These are phyloP conservation scores for Salvia miltiorrhiza DNA, from an alignment of 257 asterid genomes.

Conservation along the genomic window DNA sequence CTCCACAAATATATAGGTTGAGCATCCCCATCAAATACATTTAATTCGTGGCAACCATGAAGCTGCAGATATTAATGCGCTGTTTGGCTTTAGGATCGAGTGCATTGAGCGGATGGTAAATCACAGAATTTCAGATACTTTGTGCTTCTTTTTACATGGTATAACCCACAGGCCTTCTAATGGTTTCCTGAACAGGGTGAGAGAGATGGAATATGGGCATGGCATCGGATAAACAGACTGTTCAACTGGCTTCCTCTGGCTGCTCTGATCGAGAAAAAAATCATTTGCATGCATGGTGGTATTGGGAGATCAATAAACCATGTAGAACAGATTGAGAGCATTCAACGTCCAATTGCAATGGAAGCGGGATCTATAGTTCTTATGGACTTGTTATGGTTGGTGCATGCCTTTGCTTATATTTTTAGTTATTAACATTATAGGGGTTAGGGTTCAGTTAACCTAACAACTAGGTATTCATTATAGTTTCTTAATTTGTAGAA, in stretches of 20 bases:
- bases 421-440: not conserved
- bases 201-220: slow-evolving; percentile 99
- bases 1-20: slow-evolving; percentile 55
- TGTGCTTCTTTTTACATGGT: slow-evolving; percentile 5
- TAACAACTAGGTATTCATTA: too few relatives aligned
- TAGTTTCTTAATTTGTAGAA: not conserved
- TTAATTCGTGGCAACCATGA: slow-evolving; percentile 98
- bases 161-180: slow-evolving; percentile 17
- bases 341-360: slow-evolving; percentile 98
- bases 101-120: slow-evolving; percentile 98
- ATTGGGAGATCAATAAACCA: slow-evolving; percentile 98
- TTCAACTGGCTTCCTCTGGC: slow-evolving; percentile 99
- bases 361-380: slow-evolving; percentile 98
- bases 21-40: slow-evolving; percentile 83
- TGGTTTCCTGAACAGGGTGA: slow-evolving; percentile 71
- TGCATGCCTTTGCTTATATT: slow-evolving; percentile 16
- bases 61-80: slow-evolving; percentile 99
- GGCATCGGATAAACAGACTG: slow-evolving; percentile 95
- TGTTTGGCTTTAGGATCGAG: slow-evolving; percentile 96
- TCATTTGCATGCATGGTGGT: slow-evolving; percentile 99
- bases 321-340: slow-evolving; percentile 86
- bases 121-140: not conserved
- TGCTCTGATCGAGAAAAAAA: slow-evolving; percentile 92
- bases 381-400: slow-evolving; percentile 96
- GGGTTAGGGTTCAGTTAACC: too few relatives aligned